phyloP scores from a whole-genome alignment of 176 grass and related monocot genomes.

The Urochloa ruziziensis region DNA sequence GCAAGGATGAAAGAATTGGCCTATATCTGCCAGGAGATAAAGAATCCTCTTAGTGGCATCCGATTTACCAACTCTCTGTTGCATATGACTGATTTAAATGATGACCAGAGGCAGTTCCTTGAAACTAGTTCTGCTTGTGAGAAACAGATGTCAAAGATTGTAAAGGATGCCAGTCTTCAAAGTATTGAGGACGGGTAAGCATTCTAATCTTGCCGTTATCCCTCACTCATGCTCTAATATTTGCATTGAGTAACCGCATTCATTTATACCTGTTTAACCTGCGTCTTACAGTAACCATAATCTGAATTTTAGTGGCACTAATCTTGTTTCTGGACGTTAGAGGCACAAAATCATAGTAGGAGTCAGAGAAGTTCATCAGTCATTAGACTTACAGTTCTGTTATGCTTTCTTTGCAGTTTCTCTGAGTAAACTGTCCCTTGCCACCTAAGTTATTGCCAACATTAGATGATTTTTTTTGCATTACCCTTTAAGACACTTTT shows the following conservation, averaged over 20 bases:
- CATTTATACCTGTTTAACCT: neutral
- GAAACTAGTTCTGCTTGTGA: constrained; percentile 92
- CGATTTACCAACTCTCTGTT: constrained; percentile 83
- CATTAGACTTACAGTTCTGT: neutral
- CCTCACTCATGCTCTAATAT: neutral
- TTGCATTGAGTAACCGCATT: neutral
- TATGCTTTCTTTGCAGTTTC: constrained; percentile 14
- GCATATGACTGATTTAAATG: constrained; percentile 81
- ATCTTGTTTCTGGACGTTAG: neutral
- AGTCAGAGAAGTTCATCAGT: constrained; percentile 7
- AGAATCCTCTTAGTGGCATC: constrained; percentile 92
- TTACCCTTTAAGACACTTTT: neutral
- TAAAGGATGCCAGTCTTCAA: constrained; percentile 76
- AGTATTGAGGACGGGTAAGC: constrained; percentile 86
- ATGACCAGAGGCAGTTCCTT: constrained; percentile 95
- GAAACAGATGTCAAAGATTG: constrained; percentile 84
- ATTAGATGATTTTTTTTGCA: neutral
- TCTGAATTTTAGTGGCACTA: constrained; percentile 3
- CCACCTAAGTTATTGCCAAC: neutral
- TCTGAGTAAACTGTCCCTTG: neutral
- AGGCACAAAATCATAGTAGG: constrained; percentile 1
- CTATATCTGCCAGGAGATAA: constrained; percentile 97
- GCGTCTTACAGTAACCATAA: neutral
- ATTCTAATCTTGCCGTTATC: constrained; percentile 18
- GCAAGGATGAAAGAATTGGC: constrained; percentile 93